phyloP scores from a whole-genome alignment of 2,329 filamentous ascomycete species.

The Lachnellula cervina region DNA sequence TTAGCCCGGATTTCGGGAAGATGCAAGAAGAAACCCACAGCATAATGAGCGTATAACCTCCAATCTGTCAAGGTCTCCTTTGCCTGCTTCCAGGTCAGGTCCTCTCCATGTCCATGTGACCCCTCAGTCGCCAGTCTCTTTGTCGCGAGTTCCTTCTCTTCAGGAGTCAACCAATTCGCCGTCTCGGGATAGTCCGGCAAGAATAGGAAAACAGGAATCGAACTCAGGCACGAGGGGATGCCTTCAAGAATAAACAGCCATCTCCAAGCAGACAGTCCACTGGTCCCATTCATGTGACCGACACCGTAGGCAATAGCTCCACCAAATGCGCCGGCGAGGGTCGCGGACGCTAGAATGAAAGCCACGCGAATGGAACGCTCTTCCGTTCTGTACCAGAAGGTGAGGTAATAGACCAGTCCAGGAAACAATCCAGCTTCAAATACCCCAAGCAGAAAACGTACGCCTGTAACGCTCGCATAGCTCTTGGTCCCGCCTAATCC shows the following conservation, averaged over 20 bases:
- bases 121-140: constrained; percentile 40
- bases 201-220: constrained; percentile 40
- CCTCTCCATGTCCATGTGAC: constrained; percentile 35
- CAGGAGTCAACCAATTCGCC: constrained; percentile 39
- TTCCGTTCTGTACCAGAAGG: constrained; percentile 30
- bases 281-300: constrained; percentile 26
- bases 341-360: constrained; percentile 29
- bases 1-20: not conserved
- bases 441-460: constrained; percentile 45
- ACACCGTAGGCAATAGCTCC: constrained; percentile 30
- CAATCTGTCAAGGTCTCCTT: constrained; percentile 45
- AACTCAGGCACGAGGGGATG: constrained; percentile 42
- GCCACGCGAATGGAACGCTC: constrained; percentile 29
- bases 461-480: constrained; percentile 39
- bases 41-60: constrained; percentile 48
- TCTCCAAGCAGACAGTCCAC: constrained; percentile 26
- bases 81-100: constrained; percentile 44
- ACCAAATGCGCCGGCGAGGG: constrained; percentile 29
- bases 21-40: constrained; percentile 32
- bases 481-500: constrained; percentile 41
- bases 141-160: constrained; percentile 40
- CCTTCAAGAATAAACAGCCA: constrained; percentile 32
- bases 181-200: constrained; percentile 47
- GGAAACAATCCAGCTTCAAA: constrained; percentile 46
- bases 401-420: constrained; percentile 30